Evolutionary conservation across 345 rosid species (phyloP), one percentile per base, ranked within the genome.

Genomic region (Raphanus raphanistrum): DNA sequence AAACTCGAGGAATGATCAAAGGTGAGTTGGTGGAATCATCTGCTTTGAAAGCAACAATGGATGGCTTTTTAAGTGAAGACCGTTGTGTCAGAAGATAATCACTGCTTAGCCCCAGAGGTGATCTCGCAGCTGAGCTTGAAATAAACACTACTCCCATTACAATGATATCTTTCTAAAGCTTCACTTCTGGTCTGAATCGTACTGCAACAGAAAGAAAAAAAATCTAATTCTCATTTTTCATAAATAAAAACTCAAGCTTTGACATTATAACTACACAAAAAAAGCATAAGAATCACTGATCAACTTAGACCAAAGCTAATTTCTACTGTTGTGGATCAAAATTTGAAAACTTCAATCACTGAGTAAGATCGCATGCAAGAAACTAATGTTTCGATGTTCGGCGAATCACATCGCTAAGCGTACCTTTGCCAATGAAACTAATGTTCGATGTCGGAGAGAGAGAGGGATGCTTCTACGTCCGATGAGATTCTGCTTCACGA

Each of bases 91-190:
- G 75, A 67, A 86, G 77, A 50, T 21, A 21, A 21, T 85, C 85
- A 5, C 73, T 67, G 82, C 84, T 72, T 38, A 88, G 80, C 69
- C 98, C 89, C 15, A 92, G 48, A 15, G 91, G 88, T 6, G 94
- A 83, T 71, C 89, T 83, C 28, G 97, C 84, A 72, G 92, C 92
- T 68, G 98, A 87, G 83, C 92, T 94, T 76, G 98, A 90, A 66
- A 91, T 76, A 66, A 87, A 85, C 67, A 94, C 88, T 78, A 90
- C 94, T 88, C 92, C 98, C 98, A 94, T 94, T 54, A 82, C 90
- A 73, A 58, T 84, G 79, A 29, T 72, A 58, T 16, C 77, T 79
- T 79, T 45, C 3, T 66, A 2, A 26, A 60, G 4, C 59, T 57
- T 27, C 58, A 28, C 73, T 73, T 41, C 27, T 31, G 29, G 29